Evolutionary conservation across 2,329 filamentous ascomycete genomes (phyloP).

Genomic region (Apiospora marii): DNA sequence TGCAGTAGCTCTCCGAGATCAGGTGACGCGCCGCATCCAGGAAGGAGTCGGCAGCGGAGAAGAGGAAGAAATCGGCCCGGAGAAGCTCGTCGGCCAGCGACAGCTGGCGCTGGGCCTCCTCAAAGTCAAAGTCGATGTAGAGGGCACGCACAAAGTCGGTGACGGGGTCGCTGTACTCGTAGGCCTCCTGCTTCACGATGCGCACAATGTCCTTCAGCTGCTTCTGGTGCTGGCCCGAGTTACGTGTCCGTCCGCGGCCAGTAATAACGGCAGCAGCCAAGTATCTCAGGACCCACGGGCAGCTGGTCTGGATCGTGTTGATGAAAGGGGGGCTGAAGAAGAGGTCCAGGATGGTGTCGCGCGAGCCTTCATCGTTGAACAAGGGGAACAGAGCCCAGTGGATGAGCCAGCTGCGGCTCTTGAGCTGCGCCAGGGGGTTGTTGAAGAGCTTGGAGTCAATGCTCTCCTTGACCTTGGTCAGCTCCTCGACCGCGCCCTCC

Average conservation of each 20-base stretch:
- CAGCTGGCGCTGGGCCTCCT: constrained; percentile 92
- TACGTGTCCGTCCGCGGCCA: constrained; percentile 81
- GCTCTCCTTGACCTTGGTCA: constrained; percentile 86
- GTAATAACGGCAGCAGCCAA: constrained; percentile 94
- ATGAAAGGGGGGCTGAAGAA: constrained; percentile 98
- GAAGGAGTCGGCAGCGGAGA: constrained; percentile 83
- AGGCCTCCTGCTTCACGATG: constrained; percentile 94
- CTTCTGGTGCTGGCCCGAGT: constrained; percentile 91
- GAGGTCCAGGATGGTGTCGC: constrained; percentile 90
- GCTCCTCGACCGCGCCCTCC: constrained; percentile 91
- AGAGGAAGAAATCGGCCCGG: constrained; percentile 94
- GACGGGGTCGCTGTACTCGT: constrained; percentile 96
- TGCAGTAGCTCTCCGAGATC: constrained; percentile 99
- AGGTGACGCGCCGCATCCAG: constrained; percentile 94
- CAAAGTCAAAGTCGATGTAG: constrained; percentile 95
- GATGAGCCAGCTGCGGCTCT: constrained; percentile 95
- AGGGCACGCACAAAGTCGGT: constrained; percentile 96
- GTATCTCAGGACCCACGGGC: constrained; percentile 96
- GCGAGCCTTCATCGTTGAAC: constrained; percentile 94
- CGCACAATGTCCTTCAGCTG: constrained; percentile 97
- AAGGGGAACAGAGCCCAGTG: constrained; percentile 99
- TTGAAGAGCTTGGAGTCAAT: constrained; percentile 96
- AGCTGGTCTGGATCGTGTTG: constrained; percentile 98
- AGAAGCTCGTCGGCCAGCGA: constrained; percentile 89
- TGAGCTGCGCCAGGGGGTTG: constrained; percentile 93